Conservation (phyloP, 306 rosid genomes). For the Lathyrus aphaca region DNA sequence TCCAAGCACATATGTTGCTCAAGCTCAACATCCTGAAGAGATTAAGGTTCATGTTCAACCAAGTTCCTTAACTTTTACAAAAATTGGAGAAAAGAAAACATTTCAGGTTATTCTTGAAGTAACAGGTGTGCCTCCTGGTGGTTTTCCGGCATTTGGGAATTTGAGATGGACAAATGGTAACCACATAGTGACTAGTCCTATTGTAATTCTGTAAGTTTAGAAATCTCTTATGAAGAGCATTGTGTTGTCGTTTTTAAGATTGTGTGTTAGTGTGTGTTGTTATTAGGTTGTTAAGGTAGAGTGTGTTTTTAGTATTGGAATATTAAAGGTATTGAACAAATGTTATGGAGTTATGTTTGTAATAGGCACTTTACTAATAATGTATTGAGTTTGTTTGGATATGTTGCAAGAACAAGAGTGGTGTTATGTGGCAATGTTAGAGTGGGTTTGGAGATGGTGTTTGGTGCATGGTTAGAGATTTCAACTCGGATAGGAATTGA, state of each 20-base stretch:
- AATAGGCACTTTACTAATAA: neutral
- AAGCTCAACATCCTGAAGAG: constrained; percentile 36
- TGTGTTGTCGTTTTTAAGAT: neutral
- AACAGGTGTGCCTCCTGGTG: constrained; percentile 1
- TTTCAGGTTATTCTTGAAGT: constrained; percentile 48
- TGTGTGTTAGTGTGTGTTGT: neutral
- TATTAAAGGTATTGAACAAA: neutral
- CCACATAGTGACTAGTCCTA: constrained; percentile 57
- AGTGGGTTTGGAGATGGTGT: too few relatives aligned
- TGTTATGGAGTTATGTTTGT: neutral
- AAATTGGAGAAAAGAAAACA: constrained; percentile 55
- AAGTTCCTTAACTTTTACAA: constrained; percentile 42
- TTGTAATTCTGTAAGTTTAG: constrained; percentile 36
- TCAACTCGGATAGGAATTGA: too few relatives aligned
- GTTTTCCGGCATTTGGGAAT: constrained; percentile 41
- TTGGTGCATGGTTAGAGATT: too few relatives aligned
- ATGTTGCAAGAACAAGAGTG: too few relatives aligned
- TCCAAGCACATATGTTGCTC: constrained; percentile 53
- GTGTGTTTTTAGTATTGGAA: neutral
- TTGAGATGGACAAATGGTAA: constrained; percentile 55
- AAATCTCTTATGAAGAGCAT: neutral
- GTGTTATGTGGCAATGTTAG: too few relatives aligned
- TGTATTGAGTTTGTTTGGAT: neutral
- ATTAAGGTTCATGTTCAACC: constrained; percentile 53
- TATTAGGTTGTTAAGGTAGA: neutral